Conservation (phyloP, 2,329 filamentous ascomycete species). For the Penicillium verrucosum region DNA sequence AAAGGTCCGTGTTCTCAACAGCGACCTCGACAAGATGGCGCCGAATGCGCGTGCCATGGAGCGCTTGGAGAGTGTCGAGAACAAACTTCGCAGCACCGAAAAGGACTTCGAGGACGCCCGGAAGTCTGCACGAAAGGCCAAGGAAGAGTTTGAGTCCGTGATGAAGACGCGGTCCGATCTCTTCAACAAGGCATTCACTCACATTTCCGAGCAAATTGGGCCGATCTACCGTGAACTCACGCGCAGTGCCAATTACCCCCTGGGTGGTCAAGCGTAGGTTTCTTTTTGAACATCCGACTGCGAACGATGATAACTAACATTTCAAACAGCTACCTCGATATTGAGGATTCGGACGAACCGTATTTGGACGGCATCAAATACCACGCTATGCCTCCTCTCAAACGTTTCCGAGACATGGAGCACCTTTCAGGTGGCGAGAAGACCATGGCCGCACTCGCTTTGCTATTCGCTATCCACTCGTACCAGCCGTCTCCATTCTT, state of each 20-base stretch:
- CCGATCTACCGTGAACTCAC: slow-evolving; percentile 95
- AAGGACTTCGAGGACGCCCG: slow-evolving; percentile 86
- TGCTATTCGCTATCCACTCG: slow-evolving; percentile 93
- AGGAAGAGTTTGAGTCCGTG: slow-evolving; percentile 77
- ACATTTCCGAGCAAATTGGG: slow-evolving; percentile 92
- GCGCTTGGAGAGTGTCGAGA: slow-evolving; percentile 79
- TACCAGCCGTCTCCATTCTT: slow-evolving; percentile 97
- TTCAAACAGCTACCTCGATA: slow-evolving; percentile 68
- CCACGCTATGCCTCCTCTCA: slow-evolving; percentile 96
- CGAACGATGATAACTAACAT: slow-evolving; percentile 2
- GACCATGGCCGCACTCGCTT: slow-evolving; percentile 95
- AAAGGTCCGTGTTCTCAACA: slow-evolving; percentile 68
- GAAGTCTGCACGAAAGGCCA: slow-evolving; percentile 67
- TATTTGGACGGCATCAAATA: slow-evolving; percentile 97
- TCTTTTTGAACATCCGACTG: not conserved
- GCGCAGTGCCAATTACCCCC: slow-evolving; percentile 80
- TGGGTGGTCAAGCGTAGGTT: slow-evolving; percentile 70
- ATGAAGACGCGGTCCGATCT: slow-evolving; percentile 81
- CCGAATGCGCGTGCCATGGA: slow-evolving; percentile 96
- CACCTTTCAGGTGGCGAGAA: slow-evolving; percentile 96
- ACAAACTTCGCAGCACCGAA: slow-evolving; percentile 77
- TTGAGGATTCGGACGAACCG: slow-evolving; percentile 93
- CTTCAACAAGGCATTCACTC: slow-evolving; percentile 91
- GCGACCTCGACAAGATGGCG: slow-evolving; percentile 87
- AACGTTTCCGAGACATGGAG: slow-evolving; percentile 99